Evolutionary conservation across 2,329 filamentous ascomycete species (phyloP), one percentile per base, ranked within the genome.

Genomic region (Blumeria hordei): DNA sequence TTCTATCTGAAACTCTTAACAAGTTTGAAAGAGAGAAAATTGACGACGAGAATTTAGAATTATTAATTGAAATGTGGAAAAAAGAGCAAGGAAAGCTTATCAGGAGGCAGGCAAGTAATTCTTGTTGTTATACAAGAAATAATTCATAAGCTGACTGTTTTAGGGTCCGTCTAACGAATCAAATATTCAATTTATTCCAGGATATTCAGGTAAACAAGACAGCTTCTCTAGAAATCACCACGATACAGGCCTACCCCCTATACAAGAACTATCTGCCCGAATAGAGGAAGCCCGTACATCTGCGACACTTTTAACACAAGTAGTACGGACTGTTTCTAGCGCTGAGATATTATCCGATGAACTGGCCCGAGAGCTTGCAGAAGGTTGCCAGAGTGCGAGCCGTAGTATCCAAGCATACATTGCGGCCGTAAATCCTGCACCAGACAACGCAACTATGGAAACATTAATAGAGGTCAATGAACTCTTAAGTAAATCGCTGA

Each of bases 391-490:
- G 59, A 77, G 79, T 55, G 90, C 90, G 4, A 82, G 85, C 54
- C 76, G 81, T 55, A 86, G 83, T 64, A 80, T 96, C 61, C 88
- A 95, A 64, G 74, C 74, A 35, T 96, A 93, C 69, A 94, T 96
- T 72, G 74, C 80, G 44, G 78, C 81, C 50, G 80, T 83, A 56
- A 77, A 86, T 64, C 88, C 90, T 0, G 66, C 77, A 0, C 88
- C 90, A 0, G 92, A 96, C 67, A 90, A 94, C 63, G 83, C 94
- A 61, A 96, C 90, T 0, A 87, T 96, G 76, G 80, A 92, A 65
- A 88, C 80, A 12, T 71, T 98, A 58, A 94, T 98, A 63, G 88
- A 95, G 67, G 92, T 87, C 12, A 94, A 94, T 65, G 92, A 96
- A 67, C 84, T 90, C 65, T 73, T 98, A 34, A 85, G 86, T 58